Evolutionary conservation across 805 yeast genomes (phyloP), one percentile per base, ranked within the genome.

Genomic region (Dipodascus geniculatus): DNA sequence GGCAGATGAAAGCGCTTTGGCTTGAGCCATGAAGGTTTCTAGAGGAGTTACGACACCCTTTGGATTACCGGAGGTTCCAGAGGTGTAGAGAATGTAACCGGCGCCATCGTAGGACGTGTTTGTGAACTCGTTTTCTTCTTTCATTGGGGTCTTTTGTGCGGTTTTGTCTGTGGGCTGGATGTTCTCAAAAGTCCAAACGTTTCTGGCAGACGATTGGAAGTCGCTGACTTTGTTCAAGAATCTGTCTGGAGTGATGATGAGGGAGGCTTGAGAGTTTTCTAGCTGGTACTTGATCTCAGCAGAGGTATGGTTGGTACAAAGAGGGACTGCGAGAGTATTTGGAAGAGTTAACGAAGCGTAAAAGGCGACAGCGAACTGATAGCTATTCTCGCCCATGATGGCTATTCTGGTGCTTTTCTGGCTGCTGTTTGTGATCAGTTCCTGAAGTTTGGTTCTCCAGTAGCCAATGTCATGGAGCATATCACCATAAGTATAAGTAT

Each of bases 1-100:
- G 1, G 65, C 68, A 48, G 58, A 50, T 19, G 66, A 60, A n/a
- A 66, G 58, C 2, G 68, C 63, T n/a, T 57, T 51, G 14, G 68
- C 60, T 51, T 66, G 70, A 2, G 70, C 66, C 42, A 56, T 48
- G 50, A 60, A 63, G 11, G 69, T 67, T 20, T 56, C 52, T 35
- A 59, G 57, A 6, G 68, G 65, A 24, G 67, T 64, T 4, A 66
- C 65, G 9, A 65, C 70, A 44, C 70, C 70, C 51, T 66, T 66
- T 19, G 70, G 70, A 35, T 62, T 61, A 22, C 70, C 69, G 2
- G 68, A 63, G 2, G 69, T 66, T 11, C 69, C 69, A n/a, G 68
- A 64, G 1, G 69, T 66, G 59, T 66, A 66, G 19, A 66, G 56
- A 50, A 66, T 66, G 44, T 59, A 66, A 57, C 56, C 73, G 50